Evolutionary conservation across 441 rosid genomes (phyloP).

Genomic region (Syzygium malaccense): DNA sequence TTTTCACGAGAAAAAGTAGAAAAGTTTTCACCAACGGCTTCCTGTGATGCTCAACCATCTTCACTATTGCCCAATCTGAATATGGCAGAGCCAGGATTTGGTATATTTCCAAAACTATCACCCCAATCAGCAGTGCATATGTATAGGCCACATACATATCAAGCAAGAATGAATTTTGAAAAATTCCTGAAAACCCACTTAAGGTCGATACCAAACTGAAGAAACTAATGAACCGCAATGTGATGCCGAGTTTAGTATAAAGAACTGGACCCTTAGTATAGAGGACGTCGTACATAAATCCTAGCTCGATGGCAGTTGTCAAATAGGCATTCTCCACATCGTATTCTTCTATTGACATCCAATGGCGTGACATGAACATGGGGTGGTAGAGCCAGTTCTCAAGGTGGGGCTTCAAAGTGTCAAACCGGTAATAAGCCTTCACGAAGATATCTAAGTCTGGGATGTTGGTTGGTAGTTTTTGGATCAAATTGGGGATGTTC

Average conservation of each 20-base stretch:
- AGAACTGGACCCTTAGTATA: constrained; percentile 2
- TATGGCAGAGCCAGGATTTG: background rate
- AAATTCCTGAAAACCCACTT: background rate
- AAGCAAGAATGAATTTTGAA: background rate
- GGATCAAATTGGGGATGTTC: background rate
- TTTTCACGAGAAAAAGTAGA: background rate
- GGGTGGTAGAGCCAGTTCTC: constrained; percentile 4
- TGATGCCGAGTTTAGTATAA: background rate
- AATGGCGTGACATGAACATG: background rate
- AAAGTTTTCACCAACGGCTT: background rate
- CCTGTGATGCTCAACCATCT: background rate
- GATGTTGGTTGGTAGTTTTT: background rate
- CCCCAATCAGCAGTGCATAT: background rate
- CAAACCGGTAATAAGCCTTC: constrained; percentile 7
- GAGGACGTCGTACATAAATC: constrained; percentile 5
- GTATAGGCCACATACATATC: background rate
- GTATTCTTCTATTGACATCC: background rate
- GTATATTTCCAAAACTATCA: background rate
- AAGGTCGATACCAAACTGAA: background rate
- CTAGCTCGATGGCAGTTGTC: constrained; percentile 2
- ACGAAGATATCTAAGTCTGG: background rate
- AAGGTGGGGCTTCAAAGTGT: constrained; percentile 7
- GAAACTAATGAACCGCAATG: background rate
- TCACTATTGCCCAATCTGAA: constrained; percentile 6
- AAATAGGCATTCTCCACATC: background rate